Percentiles rank a stretch among this genome's conserved stretches.
These are phyloP conservation scores for Cyclotella choctawhatcheeana DNA, from an alignment of 108 stramenopile genomes.

Conservation along the genomic window DNA sequence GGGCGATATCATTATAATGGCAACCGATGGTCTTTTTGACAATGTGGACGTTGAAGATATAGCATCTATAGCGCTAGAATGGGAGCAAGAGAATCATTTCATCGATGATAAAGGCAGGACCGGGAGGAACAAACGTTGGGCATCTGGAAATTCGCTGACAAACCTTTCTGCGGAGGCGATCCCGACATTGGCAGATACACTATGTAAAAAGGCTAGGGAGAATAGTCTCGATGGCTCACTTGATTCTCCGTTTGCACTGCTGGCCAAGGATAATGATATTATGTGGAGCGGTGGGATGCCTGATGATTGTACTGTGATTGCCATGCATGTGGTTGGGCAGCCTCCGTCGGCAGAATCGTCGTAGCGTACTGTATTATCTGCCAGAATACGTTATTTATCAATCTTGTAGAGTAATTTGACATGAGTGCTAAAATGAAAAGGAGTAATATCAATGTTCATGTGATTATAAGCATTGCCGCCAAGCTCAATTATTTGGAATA, in stretches of 20 bases:
- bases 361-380: too few species aligned
- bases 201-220: constrained; percentile 78
- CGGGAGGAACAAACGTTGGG: constrained; percentile 76
- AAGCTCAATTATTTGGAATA: too few species aligned
- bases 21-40: constrained; percentile 97
- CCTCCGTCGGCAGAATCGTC: constrained; percentile 5
- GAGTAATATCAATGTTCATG: too few species aligned
- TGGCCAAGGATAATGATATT: constrained; percentile 98
- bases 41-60: constrained; percentile 97
- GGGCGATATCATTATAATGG: constrained; percentile 95
- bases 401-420: too few species aligned
- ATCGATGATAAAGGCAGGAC: constrained; percentile 72
- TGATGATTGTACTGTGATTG: constrained; percentile 92
- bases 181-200: constrained; percentile 52
- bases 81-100: constrained; percentile 89
- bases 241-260: constrained; percentile 95
- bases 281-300: constrained; percentile 99
- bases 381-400: too few species aligned
- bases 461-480: too few species aligned
- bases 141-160: constrained; percentile 64
- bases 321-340: constrained; percentile 85
- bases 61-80: constrained; percentile 77
- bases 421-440: too few species aligned
- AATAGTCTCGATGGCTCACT: constrained; percentile 75
- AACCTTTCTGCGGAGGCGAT: constrained; percentile 53